A percentile compares a stretch with the other conserved stretches of the same genome.
Conservation (phyloP, 768 basidiomycete species). For the Boletus rex-veris region DNA sequence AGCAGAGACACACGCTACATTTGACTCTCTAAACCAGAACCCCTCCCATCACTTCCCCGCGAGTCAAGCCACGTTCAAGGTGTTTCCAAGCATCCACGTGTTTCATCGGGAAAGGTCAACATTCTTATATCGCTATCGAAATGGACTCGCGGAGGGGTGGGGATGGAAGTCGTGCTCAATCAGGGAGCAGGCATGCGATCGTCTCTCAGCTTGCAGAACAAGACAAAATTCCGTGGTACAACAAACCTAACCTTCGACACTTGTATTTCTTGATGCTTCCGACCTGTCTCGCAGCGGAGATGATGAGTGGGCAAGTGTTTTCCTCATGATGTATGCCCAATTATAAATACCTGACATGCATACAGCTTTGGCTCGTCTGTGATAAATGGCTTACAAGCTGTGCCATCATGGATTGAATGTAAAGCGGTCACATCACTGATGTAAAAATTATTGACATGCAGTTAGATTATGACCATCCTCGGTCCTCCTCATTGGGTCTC, state of each 20-base stretch:
- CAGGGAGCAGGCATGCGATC: conserved; percentile 4
- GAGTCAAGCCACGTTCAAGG: no score
- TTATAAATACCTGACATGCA: not conserved
- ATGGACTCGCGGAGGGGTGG: conserved; percentile 1
- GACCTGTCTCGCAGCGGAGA: conserved; percentile 15
- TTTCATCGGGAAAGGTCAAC: no score
- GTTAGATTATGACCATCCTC: conserved; percentile 51
- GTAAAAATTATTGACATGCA: not conserved
- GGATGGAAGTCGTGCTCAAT: not conserved
- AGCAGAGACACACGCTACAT: no score
- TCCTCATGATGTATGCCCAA: not conserved
- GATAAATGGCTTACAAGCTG: conserved; percentile 61
- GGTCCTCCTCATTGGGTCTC: conserved; percentile 50
- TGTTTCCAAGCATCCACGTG: no score
- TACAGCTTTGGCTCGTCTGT: conserved; percentile 40
- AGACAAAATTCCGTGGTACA: conserved; percentile 54
- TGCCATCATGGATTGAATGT: conserved; percentile 56
- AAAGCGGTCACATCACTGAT: conserved; percentile 7
- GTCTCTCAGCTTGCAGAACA: conserved; percentile 27
- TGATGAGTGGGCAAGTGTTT: conserved; percentile 5
- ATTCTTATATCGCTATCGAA: not conserved
- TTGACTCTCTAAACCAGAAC: no score
- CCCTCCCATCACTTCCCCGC: no score
- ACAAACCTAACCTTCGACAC: conserved; percentile 53
- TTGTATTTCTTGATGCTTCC: conserved; percentile 57